Percentiles rank a stretch among this genome's conserved stretches.
phyloP scores from a whole-genome alignment of 192 early-diverging fungal species.

The Helicostylum pulchrum region DNA sequence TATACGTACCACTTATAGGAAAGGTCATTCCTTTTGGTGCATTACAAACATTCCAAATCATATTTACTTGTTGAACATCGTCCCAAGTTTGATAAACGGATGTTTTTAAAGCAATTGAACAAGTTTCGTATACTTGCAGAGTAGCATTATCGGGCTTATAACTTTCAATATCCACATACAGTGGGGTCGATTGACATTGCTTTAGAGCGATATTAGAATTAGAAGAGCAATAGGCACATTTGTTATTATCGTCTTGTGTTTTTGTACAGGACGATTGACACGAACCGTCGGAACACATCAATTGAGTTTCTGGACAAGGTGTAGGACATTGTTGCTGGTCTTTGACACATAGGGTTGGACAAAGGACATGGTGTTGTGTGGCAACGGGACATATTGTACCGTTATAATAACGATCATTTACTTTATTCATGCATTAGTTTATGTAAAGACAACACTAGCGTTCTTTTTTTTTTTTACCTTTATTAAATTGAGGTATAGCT shows the following conservation, averaged over 20 bases:
- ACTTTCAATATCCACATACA: constrained; percentile 38
- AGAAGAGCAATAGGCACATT: constrained; percentile 41
- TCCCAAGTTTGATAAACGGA: constrained; percentile 27
- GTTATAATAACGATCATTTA: constrained; percentile 46
- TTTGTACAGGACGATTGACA: constrained; percentile 41
- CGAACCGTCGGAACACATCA: constrained; percentile 48
- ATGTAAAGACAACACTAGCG: neutral
- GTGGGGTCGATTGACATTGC: constrained; percentile 29
- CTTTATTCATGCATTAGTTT: constrained; percentile 17
- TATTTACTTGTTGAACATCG: constrained; percentile 19
- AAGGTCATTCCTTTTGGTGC: constrained; percentile 15
- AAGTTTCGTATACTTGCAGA: constrained; percentile 34
- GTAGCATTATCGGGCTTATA: constrained; percentile 39
- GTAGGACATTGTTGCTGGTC: constrained; percentile 5
- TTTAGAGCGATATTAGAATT: constrained; percentile 26
- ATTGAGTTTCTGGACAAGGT: constrained; percentile 34
- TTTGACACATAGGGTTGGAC: constrained; percentile 45
- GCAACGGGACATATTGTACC: constrained; percentile 47
- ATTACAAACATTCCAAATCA: constrained; percentile 40
- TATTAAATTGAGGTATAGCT: constrained; percentile 19
- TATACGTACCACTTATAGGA: constrained; percentile 32
- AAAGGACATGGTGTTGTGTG: constrained; percentile 27
- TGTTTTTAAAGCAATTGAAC: constrained; percentile 25
- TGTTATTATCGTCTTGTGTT: constrained; percentile 24
- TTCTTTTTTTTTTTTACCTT: constrained; percentile 7